phyloP scores from a whole-genome alignment of 1,284 basidiomycete species.

The Porogramme epimiltina region DNA sequence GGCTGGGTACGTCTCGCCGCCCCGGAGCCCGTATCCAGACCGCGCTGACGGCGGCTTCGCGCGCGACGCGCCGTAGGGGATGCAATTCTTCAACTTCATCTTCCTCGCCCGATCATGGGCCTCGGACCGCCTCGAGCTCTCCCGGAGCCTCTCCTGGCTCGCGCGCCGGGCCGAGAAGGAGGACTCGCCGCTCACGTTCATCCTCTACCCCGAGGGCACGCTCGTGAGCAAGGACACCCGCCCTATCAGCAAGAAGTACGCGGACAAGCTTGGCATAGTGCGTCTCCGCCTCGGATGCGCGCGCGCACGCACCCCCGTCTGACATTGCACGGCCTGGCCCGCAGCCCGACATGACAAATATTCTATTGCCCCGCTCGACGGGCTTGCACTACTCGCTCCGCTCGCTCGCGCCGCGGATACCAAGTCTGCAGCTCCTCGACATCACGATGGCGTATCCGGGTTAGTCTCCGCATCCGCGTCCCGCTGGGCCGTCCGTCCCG shows the following conservation, averaged over 20 bases:
- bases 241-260: slow-evolving; percentile 82
- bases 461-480: slow-evolving; percentile 25
- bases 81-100: slow-evolving; percentile 93
- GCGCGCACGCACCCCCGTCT: background rate
- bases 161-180: slow-evolving; percentile 62
- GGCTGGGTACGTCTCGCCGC: slow-evolving; percentile 71
- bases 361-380: slow-evolving; percentile 88
- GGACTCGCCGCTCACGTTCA: slow-evolving; percentile 75
- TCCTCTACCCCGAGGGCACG: slow-evolving; percentile 94
- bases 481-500: background rate
- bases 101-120: slow-evolving; percentile 89
- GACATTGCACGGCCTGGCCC: background rate
- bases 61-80: slow-evolving; percentile 52
- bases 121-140: slow-evolving; percentile 71
- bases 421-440: slow-evolving; percentile 82
- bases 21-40: background rate
- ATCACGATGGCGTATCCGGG: slow-evolving; percentile 91
- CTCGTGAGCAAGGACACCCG: slow-evolving; percentile 83
- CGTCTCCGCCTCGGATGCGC: slow-evolving; percentile 12
- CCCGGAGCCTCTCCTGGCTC: slow-evolving; percentile 55
- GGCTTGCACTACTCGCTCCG: slow-evolving; percentile 87
- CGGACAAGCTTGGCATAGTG: slow-evolving; percentile 81
- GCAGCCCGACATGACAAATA: slow-evolving; percentile 79
- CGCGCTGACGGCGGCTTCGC: background rate
- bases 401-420: slow-evolving; percentile 77